Evolutionary conservation across 306 rosid genomes (phyloP).

Genomic region (Quercus bicolor): DNA sequence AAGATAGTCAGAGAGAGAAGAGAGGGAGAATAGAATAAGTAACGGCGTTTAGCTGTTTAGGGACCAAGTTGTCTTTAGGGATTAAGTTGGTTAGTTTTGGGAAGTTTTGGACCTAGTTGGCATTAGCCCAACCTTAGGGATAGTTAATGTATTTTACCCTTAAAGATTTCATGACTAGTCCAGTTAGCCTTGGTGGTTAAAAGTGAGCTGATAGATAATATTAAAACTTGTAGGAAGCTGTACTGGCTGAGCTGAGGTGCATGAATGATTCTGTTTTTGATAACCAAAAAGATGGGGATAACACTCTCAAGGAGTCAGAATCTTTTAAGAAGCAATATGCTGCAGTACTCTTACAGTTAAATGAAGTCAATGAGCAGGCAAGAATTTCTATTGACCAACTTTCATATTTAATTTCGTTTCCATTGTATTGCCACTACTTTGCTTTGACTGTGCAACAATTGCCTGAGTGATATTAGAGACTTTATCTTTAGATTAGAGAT

Average conservation of each 20-base stretch:
- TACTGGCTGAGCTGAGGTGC: slow-evolving; percentile 73
- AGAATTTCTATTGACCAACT: slow-evolving; percentile 24
- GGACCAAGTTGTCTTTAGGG: too few relatives aligned
- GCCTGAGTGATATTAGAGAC: slow-evolving; percentile 5
- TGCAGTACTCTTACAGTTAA: slow-evolving; percentile 66
- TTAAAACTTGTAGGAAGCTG: slow-evolving; percentile 60
- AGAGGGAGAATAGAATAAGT: too few relatives aligned
- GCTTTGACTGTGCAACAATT: slow-evolving; percentile 19
- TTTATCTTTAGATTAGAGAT: too few relatives aligned
- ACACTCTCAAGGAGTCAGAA: slow-evolving; percentile 64
- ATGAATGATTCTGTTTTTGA: slow-evolving; percentile 75
- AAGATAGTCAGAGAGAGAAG: too few relatives aligned
- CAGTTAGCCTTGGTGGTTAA: slow-evolving; percentile 9
- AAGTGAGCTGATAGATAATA: slow-evolving; percentile 32
- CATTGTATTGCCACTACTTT: slow-evolving; percentile 9
- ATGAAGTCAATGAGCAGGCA: slow-evolving; percentile 85
- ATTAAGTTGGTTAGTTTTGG: too few relatives aligned
- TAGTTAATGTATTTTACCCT: too few relatives aligned
- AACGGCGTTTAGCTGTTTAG: too few relatives aligned
- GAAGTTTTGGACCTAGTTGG: too few relatives aligned
- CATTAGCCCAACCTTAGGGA: too few relatives aligned
- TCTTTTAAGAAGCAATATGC: slow-evolving; percentile 81
- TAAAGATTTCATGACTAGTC: neutral
- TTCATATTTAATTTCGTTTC: slow-evolving; percentile 12
- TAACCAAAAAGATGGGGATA: slow-evolving; percentile 60